These are phyloP conservation scores for Penicillium sp. DNA, from an alignment of 2,329 filamentous ascomycete genomes.

Conservation along the genomic window DNA sequence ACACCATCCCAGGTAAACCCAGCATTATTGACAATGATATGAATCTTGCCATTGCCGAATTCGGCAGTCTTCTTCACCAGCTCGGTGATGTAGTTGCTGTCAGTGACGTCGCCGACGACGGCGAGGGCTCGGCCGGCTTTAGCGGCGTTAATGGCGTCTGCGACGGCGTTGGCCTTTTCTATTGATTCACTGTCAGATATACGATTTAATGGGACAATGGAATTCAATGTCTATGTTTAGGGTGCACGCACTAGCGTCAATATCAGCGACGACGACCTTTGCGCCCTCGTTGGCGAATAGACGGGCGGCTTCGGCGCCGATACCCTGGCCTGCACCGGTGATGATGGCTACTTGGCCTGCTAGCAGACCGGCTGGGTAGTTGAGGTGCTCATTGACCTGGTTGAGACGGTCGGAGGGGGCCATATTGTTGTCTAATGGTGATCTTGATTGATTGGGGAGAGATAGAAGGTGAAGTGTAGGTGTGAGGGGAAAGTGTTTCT, in stretches of 20 bases:
- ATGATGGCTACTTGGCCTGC: constrained; percentile 80
- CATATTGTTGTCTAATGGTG: constrained; percentile 26
- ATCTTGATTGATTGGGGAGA: neutral
- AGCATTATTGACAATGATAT: constrained; percentile 88
- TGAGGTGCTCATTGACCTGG: constrained; percentile 74
- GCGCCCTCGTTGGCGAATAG: constrained; percentile 86
- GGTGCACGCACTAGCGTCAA: constrained; percentile 65
- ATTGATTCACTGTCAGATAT: constrained; percentile 5
- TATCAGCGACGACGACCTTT: constrained; percentile 77
- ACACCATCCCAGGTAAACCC: constrained; percentile 92
- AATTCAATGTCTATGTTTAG: too few species aligned
- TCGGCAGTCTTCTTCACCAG: constrained; percentile 72
- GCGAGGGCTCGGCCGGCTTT: constrained; percentile 65
- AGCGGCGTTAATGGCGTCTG: constrained; percentile 62
- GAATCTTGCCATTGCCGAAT: constrained; percentile 82
- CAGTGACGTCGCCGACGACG: constrained; percentile 72
- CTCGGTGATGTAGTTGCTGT: constrained; percentile 64
- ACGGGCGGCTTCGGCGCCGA: constrained; percentile 77
- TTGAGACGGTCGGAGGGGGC: constrained; percentile 56
- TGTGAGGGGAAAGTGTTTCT: constrained; percentile 1
- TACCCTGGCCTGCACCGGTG: constrained; percentile 81
- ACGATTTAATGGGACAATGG: too few species aligned
- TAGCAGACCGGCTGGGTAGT: constrained; percentile 75
- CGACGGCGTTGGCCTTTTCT: constrained; percentile 68
- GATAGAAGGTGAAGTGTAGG: constrained; percentile 13